Evolutionary conservation across 1,284 basidiomycete genomes (phyloP), one percentile per base, ranked within the genome.

Genomic region (Cutaneotrichosporon sp.): DNA sequence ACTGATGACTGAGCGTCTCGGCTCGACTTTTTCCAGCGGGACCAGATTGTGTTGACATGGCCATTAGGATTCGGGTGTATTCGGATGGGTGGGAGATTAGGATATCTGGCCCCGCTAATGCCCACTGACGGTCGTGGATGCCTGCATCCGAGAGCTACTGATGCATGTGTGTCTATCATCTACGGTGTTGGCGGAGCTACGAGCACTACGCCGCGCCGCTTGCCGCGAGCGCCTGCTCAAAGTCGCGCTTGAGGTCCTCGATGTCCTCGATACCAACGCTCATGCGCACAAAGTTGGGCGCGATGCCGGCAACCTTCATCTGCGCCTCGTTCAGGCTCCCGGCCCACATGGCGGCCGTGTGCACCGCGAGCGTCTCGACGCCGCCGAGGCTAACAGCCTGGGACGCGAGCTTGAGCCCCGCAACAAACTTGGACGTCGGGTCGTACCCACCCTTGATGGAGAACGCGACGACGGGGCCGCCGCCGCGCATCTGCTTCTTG

Each of bases 261-360:
- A 62, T 58, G 56, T 62, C 58, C 60, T 62, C 60, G 10, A 62
- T 38, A 1, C 60, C 60, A 14, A 62, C 47, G 16, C 27, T 36
- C 10, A 58, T 42, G 2, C 60, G 56, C 8, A 62, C 60, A 47
- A 62, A 62, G 53, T 62, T 62, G n/a, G 60, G 60, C 31, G 52
- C 46, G 25, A 62, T 62, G 25, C 60, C 60, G 4, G 60, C 60
- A 24, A 46, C 42, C 13, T 13, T 5, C 60, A 62, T 62, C 53
- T 62, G 60, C 31, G 45, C 60, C 29, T 62, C 60, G 53, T 46
- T 62, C 56, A 62, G 42, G 56, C 46, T 51, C 6, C 60, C 60
- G 33, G 47, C 42, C 60, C 60, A 62, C 60, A 62, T 62, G n/a
- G 60, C 60, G 7, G 60, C 60, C 1, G 60, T 62, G 56, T 62